Conservation (phyloP, 2,329 filamentous ascomycete species). For the Calonectria crousiana region DNA sequence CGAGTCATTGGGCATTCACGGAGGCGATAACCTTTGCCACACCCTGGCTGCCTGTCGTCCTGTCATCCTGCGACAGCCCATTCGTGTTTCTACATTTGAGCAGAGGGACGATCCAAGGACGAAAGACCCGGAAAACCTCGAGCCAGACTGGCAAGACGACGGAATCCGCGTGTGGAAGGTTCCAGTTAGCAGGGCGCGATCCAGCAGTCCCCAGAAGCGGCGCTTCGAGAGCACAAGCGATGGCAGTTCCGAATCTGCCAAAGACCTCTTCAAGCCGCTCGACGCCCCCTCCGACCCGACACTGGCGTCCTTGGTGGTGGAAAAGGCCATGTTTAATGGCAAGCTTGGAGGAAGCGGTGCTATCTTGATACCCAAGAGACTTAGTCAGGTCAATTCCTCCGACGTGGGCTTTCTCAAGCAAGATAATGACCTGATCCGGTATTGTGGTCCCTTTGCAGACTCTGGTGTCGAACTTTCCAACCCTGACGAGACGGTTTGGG, state of each 20-base stretch:
- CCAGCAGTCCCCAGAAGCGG: constrained; percentile 52
- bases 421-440: constrained; percentile 75
- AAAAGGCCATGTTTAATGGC: constrained; percentile 53
- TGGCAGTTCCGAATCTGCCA: not conserved
- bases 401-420: constrained; percentile 68
- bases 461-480: constrained; percentile 33
- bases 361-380: constrained; percentile 40
- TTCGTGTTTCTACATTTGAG: constrained; percentile 81
- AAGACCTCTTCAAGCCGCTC: constrained; percentile 31
- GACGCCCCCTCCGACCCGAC: constrained; percentile 45
- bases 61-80: constrained; percentile 87
- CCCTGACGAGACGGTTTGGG: constrained; percentile 44
- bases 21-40: constrained; percentile 83
- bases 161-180: constrained; percentile 89
- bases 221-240: constrained; percentile 39
- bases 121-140: constrained; percentile 40
- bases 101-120: constrained; percentile 61
- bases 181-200: constrained; percentile 55
- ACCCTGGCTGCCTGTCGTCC: constrained; percentile 83
- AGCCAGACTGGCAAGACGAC: constrained; percentile 80
- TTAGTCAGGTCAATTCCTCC: constrained; percentile 44
- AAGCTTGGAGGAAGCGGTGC: constrained; percentile 38
- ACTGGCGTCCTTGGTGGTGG: constrained; percentile 47
- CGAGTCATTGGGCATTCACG: constrained; percentile 75
- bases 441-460: constrained; percentile 69